A percentile compares a stretch with the other conserved stretches of the same genome.
phyloP scores from a whole-genome alignment of 805 yeast species.

The Suhomyces emberorum region DNA sequence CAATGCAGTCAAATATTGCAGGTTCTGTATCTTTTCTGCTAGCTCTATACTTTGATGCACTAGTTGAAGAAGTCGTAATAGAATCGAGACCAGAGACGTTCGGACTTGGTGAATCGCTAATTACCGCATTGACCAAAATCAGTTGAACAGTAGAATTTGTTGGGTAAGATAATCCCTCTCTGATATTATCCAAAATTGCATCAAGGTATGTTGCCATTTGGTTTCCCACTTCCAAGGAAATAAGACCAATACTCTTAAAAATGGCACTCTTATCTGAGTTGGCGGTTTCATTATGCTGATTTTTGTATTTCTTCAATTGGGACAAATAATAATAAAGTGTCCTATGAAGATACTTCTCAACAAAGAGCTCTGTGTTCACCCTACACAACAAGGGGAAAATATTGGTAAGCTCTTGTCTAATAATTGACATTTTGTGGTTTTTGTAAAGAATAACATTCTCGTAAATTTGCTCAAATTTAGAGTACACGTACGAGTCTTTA shows the following conservation, averaged over 20 bases:
- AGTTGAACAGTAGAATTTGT: constrained; percentile 36
- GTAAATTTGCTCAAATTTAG: constrained; percentile 72
- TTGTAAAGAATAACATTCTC: constrained; percentile 70
- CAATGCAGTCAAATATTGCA: constrained; percentile 84
- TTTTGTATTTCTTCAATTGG: constrained; percentile 67
- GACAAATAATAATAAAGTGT: constrained; percentile 73
- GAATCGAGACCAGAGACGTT: constrained; percentile 20
- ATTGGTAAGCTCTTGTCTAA: constrained; percentile 80
- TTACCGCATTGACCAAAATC: constrained; percentile 39
- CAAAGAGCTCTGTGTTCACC: constrained; percentile 71
- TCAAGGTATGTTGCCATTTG: constrained; percentile 86
- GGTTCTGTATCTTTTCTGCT: constrained; percentile 72
- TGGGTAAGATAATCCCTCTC: constrained; percentile 63
- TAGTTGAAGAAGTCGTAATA: constrained; percentile 24
- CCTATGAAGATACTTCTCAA: constrained; percentile 75
- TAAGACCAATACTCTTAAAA: constrained; percentile 77
- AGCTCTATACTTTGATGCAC: constrained; percentile 51
- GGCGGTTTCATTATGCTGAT: constrained; percentile 34
- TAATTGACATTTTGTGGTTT: constrained; percentile 70
- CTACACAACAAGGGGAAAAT: constrained; percentile 81
- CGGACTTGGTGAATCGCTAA: constrained; percentile 18
- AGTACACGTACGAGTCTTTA: constrained; percentile 68
- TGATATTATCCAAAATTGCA: constrained; percentile 76
- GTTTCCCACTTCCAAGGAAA: constrained; percentile 74
- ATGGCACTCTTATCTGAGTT: constrained; percentile 68